Evolutionary conservation across 345 rosid genomes (phyloP).

Genomic region (Boechera stricta): DNA sequence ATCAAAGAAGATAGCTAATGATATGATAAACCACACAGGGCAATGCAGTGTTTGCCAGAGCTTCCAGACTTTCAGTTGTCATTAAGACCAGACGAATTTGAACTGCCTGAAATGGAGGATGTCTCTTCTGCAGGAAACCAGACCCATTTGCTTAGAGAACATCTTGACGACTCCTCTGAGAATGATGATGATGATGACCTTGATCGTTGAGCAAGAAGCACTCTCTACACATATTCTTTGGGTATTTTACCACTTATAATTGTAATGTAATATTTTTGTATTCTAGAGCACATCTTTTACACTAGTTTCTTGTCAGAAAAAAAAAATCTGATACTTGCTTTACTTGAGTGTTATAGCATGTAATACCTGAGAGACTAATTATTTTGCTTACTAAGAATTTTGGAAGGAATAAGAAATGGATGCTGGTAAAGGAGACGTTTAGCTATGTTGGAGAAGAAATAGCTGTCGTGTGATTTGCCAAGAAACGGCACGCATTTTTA

Average conservation of each 20-base stretch:
- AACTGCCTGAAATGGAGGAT: conserved; percentile 63
- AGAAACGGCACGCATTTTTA: conserved; percentile 27
- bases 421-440: neutral
- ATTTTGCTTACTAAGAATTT: neutral
- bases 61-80: conserved; percentile 88
- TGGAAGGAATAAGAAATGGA: neutral
- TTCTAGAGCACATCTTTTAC: conserved; percentile 4
- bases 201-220: conserved; percentile 30
- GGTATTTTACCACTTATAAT: conserved; percentile 28
- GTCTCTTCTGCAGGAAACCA: conserved; percentile 57
- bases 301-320: conserved; percentile 17
- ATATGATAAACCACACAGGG: conserved; percentile 53
- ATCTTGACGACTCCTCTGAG: conserved; percentile 56
- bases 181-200: conserved; percentile 39
- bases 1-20: neutral
- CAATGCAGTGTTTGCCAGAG: conserved; percentile 73
- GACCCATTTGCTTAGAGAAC: conserved; percentile 63
- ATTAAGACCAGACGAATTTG: conserved; percentile 76
- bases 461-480: neutral
- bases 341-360: conserved; percentile 11
- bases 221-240: conserved; percentile 27
- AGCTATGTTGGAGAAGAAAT: neutral
- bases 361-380: conserved; percentile 1
- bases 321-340: conserved; percentile 20
- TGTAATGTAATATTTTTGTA: neutral